Percentiles rank a stretch among this genome's conserved stretches.
Conservation (phyloP, 495 filamentous ascomycete species). For the Tuber magnatum region DNA sequence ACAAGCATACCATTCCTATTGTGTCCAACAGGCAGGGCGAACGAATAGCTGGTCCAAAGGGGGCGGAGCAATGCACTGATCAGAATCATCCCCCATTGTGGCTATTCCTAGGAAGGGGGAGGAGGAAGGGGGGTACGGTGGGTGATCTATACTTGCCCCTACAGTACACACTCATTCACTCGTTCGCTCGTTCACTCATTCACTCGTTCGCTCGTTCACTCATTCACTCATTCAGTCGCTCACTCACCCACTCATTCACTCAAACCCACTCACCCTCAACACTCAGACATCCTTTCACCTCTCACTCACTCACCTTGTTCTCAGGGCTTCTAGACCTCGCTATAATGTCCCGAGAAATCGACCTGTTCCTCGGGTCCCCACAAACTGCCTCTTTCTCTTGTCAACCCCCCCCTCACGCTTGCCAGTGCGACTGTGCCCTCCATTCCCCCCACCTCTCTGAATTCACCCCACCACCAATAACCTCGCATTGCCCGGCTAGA, state of each 20-base stretch:
- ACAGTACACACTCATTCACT: neutral
- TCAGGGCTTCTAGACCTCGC: constrained; percentile 4
- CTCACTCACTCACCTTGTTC: neutral
- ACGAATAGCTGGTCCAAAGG: constrained; percentile 6
- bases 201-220: neutral
- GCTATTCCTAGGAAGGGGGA: constrained; percentile 20
- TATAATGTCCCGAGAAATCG: constrained; percentile 20
- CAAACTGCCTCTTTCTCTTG: constrained; percentile 3
- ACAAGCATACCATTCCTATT: constrained; percentile 23
- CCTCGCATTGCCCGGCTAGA: constrained; percentile 5
- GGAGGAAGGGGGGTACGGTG: neutral
- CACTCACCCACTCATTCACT: neutral
- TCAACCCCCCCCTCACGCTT: constrained; percentile 20
- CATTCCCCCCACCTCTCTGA: constrained; percentile 8
- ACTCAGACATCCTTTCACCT: neutral
- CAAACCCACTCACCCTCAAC: neutral
- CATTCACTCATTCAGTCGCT: neutral
- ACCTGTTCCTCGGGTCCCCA: constrained; percentile 20
- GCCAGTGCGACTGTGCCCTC: constrained; percentile 15
- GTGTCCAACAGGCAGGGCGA: constrained; percentile 20
- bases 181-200: neutral
- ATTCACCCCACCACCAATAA: constrained; percentile 11
- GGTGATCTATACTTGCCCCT: constrained; percentile 1
- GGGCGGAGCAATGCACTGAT: constrained; percentile 26
- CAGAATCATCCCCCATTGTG: constrained; percentile 21